phyloP scores from a whole-genome alignment of 108 stramenopile genomes.

The Discostella pseudostelligera region DNA sequence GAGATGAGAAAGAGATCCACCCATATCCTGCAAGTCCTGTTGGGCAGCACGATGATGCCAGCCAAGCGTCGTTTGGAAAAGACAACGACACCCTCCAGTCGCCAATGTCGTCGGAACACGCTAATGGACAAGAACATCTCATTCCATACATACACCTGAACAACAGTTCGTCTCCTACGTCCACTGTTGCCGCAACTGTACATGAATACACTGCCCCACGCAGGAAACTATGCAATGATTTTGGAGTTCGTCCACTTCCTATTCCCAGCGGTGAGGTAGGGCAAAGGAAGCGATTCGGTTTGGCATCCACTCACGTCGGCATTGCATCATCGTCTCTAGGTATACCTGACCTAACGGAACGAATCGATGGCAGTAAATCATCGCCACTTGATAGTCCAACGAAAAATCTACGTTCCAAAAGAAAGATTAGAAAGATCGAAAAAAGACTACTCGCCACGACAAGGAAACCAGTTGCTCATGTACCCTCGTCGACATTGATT shows the following conservation, averaged over 20 bases:
- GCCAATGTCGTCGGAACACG: not conserved
- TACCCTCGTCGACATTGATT: conserved; percentile 27
- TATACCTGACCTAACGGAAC: not conserved
- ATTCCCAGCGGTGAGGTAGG: conserved; percentile 27
- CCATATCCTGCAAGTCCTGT: not conserved
- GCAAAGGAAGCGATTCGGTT: conserved; percentile 38
- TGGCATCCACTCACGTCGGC: not conserved
- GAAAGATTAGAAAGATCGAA: conserved; percentile 28
- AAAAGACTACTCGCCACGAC: conserved; percentile 28
- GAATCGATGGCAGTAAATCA: not conserved
- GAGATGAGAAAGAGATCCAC: not conserved
- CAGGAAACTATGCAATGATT: conserved; percentile 1
- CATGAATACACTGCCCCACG: conserved; percentile 10
- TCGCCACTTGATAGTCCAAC: not conserved
- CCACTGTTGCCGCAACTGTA: conserved; percentile 36
- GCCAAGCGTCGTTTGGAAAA: not conserved
- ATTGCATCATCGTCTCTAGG: not conserved
- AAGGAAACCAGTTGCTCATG: conserved; percentile 23
- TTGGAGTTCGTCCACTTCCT: conserved; percentile 27
- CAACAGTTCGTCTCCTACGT: conserved; percentile 23
- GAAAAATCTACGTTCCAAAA: conserved; percentile 1
- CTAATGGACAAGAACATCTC: not conserved
- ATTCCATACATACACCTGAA: too few species aligned
- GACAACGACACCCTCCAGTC: not conserved
- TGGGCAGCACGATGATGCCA: not conserved